These are phyloP conservation scores for Myochromella boudieri DNA, from an alignment of 768 basidiomycete genomes.

Conservation along the genomic window DNA sequence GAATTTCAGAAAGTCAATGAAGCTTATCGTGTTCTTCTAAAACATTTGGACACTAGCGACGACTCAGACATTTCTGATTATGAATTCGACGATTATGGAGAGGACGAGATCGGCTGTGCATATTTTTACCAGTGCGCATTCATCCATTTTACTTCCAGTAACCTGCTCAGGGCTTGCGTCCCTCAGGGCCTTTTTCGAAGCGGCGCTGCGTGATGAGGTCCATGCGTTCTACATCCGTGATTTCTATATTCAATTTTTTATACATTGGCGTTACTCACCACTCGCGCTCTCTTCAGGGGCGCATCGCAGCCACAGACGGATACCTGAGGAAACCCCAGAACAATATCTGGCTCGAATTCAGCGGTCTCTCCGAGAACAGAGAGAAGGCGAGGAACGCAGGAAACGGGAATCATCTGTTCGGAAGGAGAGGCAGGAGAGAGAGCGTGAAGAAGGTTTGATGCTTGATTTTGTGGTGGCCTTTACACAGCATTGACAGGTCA, in stretches of 20 bases:
- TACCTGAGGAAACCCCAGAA: constrained; percentile 44
- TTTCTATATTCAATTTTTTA: neutral
- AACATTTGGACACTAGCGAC: constrained; percentile 50
- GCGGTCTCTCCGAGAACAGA: constrained; percentile 50
- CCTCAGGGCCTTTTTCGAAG: constrained; percentile 38
- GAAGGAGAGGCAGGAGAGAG: constrained; percentile 42
- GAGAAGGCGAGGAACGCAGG: constrained; percentile 53
- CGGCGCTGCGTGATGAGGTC: constrained; percentile 36
- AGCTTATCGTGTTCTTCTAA: constrained; percentile 62
- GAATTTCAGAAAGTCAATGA: constrained; percentile 70
- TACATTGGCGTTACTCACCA: constrained; percentile 5
- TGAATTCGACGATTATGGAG: constrained; percentile 36
- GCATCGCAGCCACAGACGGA: constrained; percentile 19
- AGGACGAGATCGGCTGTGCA: constrained; percentile 27
- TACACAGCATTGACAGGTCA: neutral
- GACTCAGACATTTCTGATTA: constrained; percentile 33
- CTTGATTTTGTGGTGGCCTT: neutral
- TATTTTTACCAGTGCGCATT: constrained; percentile 41
- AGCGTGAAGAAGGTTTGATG: constrained; percentile 47
- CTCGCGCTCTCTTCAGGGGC: constrained; percentile 8
- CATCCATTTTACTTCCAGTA: neutral
- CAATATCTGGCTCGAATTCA: constrained; percentile 54
- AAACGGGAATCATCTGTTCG: constrained; percentile 47
- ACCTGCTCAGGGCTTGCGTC: constrained; percentile 7
- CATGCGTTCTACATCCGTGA: constrained; percentile 13